Evolutionary conservation across 768 basidiomycete genomes (phyloP).

Genomic region (Leccinum disarticulatum): DNA sequence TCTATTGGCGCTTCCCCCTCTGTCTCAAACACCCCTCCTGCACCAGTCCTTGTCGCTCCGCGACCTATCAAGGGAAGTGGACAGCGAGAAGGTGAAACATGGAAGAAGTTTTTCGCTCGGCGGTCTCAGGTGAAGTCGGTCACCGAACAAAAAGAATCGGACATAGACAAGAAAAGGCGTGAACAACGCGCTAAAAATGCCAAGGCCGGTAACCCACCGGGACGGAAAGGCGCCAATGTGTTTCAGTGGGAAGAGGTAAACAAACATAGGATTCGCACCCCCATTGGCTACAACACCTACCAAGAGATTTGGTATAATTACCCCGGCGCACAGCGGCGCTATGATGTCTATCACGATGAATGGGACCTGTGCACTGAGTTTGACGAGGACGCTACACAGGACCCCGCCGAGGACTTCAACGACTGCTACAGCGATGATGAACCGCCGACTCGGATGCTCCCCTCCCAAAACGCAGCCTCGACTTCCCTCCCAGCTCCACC

Average conservation of each 20-base stretch:
- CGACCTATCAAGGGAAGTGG: conserved; percentile 1
- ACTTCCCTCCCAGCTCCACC: too few species aligned
- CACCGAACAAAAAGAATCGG: background rate
- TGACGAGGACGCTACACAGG: background rate
- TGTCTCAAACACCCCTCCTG: background rate
- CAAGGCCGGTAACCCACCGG: background rate
- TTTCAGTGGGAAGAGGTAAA: background rate
- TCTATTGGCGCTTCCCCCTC: background rate
- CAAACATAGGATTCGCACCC: background rate
- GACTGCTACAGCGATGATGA: background rate
- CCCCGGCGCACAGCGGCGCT: background rate
- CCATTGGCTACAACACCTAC: background rate
- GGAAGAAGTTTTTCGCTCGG: background rate
- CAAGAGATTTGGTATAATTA: background rate
- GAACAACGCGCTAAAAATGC: background rate
- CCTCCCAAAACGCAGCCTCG: background rate
- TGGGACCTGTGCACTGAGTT: conserved; percentile 3
- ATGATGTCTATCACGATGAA: background rate
- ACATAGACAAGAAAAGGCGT: background rate
- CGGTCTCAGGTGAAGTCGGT: background rate
- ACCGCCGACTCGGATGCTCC: background rate
- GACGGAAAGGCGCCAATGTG: background rate
- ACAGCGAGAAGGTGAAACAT: background rate
- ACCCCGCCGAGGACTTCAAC: background rate
- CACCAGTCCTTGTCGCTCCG: background rate